These are phyloP conservation scores for Pichia sp. DNA, from an alignment of 1,139 yeast species.

Conservation along the genomic window DNA sequence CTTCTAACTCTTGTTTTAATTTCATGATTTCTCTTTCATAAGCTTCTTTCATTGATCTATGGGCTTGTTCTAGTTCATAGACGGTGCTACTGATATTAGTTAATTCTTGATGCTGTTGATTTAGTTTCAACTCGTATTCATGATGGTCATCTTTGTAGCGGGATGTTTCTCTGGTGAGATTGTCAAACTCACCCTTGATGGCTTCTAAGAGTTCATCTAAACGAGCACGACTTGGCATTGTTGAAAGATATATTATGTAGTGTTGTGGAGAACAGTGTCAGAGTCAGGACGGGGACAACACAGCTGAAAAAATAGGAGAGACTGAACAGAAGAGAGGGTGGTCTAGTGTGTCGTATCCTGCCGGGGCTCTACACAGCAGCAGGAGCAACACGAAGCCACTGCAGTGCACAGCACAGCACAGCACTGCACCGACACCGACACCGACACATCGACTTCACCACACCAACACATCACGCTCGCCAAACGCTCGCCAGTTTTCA, in stretches of 20 bases:
- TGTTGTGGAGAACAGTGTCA: too few species aligned
- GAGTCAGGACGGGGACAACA: too few species aligned
- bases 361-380: too few species aligned
- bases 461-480: too few species aligned
- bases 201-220: slow-evolving; percentile 81
- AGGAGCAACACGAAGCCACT: too few species aligned
- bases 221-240: slow-evolving; percentile 27
- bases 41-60: slow-evolving; percentile 90
- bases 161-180: slow-evolving; percentile 80
- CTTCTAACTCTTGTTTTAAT: slow-evolving; percentile 79
- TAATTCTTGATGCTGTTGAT: slow-evolving; percentile 90
- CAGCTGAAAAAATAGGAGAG: too few species aligned
- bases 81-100: slow-evolving; percentile 93
- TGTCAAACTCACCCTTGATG: slow-evolving; percentile 85
- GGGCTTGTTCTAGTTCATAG: slow-evolving; percentile 89
- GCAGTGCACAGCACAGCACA: too few species aligned
- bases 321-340: neutral
- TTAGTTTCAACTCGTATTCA: slow-evolving; percentile 84
- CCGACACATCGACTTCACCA: too few species aligned
- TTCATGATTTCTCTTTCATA: slow-evolving; percentile 90
- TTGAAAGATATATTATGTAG: too few species aligned
- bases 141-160: slow-evolving; percentile 87
- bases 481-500: too few species aligned
- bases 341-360: neutral
- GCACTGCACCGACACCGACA: too few species aligned